These are phyloP conservation scores for Phytophthora constricta DNA, from an alignment of 352 stramenopile genomes.

Conservation along the genomic window DNA sequence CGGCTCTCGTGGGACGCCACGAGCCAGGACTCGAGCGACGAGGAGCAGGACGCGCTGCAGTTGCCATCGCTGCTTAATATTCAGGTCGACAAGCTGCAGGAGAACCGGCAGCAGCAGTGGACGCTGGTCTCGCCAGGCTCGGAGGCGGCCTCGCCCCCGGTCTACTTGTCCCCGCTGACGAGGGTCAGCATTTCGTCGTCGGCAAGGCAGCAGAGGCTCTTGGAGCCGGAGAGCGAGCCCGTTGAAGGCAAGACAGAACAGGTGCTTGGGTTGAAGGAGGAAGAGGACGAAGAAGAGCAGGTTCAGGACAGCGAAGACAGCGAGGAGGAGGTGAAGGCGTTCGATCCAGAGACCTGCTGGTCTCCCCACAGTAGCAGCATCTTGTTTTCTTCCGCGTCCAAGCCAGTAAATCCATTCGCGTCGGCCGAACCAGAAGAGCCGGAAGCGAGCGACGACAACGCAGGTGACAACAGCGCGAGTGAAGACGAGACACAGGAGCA, in stretches of 20 bases:
- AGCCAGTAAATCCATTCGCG: constrained; percentile 22
- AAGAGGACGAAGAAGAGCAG: constrained; percentile 14
- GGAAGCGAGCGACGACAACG: neutral
- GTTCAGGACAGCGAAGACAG: constrained; percentile 4
- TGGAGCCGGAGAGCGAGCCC: constrained; percentile 31
- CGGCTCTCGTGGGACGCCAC: constrained; percentile 36
- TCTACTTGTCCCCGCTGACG: constrained; percentile 24
- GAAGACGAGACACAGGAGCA: constrained; percentile 8
- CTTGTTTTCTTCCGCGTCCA: constrained; percentile 12
- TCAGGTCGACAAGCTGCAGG: constrained; percentile 9
- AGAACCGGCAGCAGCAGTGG: constrained; percentile 33
- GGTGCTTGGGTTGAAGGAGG: constrained; percentile 10
- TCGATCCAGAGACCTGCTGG: constrained; percentile 33
- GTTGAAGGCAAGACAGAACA: no score
- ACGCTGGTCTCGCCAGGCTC: constrained; percentile 67
- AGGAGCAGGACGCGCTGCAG: constrained; percentile 8
- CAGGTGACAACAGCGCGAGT: constrained; percentile 15
- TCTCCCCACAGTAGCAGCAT: constrained; percentile 19
- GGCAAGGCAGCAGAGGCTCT: constrained; percentile 25
- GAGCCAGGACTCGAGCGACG: constrained; percentile 22
- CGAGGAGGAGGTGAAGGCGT: constrained; percentile 15
- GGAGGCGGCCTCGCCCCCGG: constrained; percentile 23
- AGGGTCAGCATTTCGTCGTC: constrained; percentile 30
- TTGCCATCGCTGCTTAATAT: constrained; percentile 18
- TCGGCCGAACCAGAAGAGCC: constrained; percentile 16